A percentile compares a stretch with the other conserved stretches of the same genome.
Evolutionary conservation across 305 asterid species (phyloP).

Genomic region (Fraxinus floribunda): DNA sequence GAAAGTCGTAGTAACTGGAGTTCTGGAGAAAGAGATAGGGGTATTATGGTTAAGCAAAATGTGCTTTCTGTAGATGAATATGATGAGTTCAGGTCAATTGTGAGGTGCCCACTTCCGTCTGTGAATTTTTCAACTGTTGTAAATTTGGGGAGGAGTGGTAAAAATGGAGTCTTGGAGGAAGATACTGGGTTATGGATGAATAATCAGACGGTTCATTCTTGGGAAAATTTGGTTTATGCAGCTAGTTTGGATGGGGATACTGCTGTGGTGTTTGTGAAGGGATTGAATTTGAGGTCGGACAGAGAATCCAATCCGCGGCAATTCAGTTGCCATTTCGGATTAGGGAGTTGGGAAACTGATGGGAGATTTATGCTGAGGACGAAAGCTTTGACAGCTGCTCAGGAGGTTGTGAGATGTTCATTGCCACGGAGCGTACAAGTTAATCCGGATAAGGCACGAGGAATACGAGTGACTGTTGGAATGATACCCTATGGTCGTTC

Average conservation of each 20-base stretch:
- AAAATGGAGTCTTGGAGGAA: constrained; percentile 30
- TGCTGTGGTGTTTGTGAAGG: constrained; percentile 79
- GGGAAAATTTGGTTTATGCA: constrained; percentile 71
- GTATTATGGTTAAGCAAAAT: constrained; percentile 29
- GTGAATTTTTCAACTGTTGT: constrained; percentile 48
- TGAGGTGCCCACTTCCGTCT: constrained; percentile 73
- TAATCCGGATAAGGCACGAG: constrained; percentile 43
- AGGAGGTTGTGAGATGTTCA: constrained; percentile 76
- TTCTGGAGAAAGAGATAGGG: constrained; percentile 19
- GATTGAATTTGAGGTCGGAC: constrained; percentile 72
- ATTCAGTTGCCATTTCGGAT: constrained; percentile 76
- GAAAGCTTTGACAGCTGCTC: constrained; percentile 78
- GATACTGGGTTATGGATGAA: constrained; percentile 29
- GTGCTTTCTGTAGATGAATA: constrained; percentile 64
- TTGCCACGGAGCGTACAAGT: constrained; percentile 54
- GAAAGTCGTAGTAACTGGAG: not conserved
- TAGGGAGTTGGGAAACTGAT: constrained; percentile 36
- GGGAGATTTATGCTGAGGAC: constrained; percentile 38
- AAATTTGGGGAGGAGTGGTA: constrained; percentile 36
- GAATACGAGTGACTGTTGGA: constrained; percentile 58
- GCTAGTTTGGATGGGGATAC: constrained; percentile 66
- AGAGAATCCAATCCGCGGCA: constrained; percentile 62
- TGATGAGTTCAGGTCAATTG: constrained; percentile 59
- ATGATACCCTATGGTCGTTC: constrained; percentile 29
- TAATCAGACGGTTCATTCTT: constrained; percentile 40